These are phyloP conservation scores for Russula earlei DNA, from an alignment of 768 basidiomycete genomes.

Conservation along the genomic window DNA sequence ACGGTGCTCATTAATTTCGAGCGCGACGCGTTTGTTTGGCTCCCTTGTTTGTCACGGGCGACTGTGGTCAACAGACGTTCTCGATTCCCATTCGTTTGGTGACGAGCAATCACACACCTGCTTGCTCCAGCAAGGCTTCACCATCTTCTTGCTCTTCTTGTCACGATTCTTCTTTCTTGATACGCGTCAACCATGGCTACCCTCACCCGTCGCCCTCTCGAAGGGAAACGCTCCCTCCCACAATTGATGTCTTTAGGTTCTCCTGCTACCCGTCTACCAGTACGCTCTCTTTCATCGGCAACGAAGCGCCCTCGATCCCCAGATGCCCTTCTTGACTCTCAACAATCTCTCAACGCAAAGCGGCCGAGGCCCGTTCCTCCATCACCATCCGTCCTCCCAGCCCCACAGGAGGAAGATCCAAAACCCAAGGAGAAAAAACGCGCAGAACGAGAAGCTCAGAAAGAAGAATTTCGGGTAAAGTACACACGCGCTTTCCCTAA, in stretches of 20 bases:
- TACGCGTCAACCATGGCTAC: constrained; percentile 13
- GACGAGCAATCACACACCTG: constrained; percentile 1
- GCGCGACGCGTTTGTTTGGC: constrained; percentile 22
- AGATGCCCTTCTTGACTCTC: constrained; percentile 14
- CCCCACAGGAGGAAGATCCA: constrained; percentile 13
- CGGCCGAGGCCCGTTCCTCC: constrained; percentile 12
- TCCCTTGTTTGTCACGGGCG: neutral
- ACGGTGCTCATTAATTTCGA: neutral
- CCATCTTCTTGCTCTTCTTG: neutral
- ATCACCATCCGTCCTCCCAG: constrained; percentile 7
- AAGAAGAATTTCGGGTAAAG: constrained; percentile 18
- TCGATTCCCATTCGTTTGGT: neutral
- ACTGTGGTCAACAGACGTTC: neutral
- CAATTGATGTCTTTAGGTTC: constrained; percentile 14
- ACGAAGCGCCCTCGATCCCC: constrained; percentile 20
- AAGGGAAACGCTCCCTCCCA: constrained; percentile 18
- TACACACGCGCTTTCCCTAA: constrained; percentile 51
- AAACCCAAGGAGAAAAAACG: constrained; percentile 17
- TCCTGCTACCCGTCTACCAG: constrained; percentile 7
- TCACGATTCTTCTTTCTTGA: neutral
- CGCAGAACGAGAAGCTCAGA: constrained; percentile 18
- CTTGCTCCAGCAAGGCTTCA: constrained; percentile 9
- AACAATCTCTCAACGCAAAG: constrained; percentile 17
- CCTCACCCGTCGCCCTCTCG: constrained; percentile 17
- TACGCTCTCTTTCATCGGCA: constrained; percentile 10